These are phyloP conservation scores for Suillus subluteus DNA, from an alignment of 768 basidiomycete genomes.

Conservation along the genomic window DNA sequence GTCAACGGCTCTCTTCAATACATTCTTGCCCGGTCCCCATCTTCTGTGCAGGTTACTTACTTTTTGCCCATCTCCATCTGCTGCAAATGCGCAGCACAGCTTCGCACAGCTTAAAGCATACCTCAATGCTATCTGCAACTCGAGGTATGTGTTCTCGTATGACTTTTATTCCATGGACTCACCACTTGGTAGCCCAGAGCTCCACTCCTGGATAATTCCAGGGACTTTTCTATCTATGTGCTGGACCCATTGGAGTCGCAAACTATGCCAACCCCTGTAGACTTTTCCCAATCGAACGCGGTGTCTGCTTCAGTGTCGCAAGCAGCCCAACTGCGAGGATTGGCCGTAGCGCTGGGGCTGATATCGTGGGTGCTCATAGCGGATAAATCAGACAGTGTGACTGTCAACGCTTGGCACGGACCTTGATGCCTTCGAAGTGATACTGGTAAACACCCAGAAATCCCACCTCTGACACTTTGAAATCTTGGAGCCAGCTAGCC, in stretches of 20 bases:
- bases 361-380: slow-evolving; percentile 62
- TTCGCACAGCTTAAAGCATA: too few relatives aligned
- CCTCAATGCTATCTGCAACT: too few relatives aligned
- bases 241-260: slow-evolving; percentile 80
- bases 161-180: too few relatives aligned
- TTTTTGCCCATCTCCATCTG: too few relatives aligned
- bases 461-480: slow-evolving; percentile 17
- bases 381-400: slow-evolving; percentile 25
- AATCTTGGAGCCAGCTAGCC: slow-evolving; percentile 16
- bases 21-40: too few relatives aligned
- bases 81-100: too few relatives aligned
- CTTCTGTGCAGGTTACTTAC: too few relatives aligned
- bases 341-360: slow-evolving; percentile 74
- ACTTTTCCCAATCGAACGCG: slow-evolving; percentile 27
- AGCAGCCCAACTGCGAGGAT: slow-evolving; percentile 43
- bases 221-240: slow-evolving; percentile 80
- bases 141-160: too few relatives aligned
- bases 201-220: slow-evolving; percentile 47
- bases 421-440: slow-evolving; percentile 64
- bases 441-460: slow-evolving; percentile 37
- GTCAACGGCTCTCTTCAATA: too few relatives aligned
- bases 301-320: slow-evolving; percentile 17
- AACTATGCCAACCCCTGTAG: slow-evolving; percentile 35
- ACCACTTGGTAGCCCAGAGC: too few relatives aligned
- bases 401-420: slow-evolving; percentile 49